Conservation (phyloP, 2,329 filamentous ascomycete genomes). For the Hypoxylon sp. region DNA sequence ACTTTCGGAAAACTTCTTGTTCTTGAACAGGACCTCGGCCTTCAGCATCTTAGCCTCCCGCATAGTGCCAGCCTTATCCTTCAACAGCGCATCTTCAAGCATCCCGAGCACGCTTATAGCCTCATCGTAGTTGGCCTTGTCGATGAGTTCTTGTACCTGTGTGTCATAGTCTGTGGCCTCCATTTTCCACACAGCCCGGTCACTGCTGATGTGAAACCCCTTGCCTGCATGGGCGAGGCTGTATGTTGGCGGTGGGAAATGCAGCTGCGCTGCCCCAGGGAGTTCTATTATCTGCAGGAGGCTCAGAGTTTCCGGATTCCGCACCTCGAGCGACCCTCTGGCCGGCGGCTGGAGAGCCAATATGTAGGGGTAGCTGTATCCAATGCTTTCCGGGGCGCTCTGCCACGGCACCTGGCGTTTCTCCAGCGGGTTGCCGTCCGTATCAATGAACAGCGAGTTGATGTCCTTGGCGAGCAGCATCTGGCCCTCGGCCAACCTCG, state of each 20-base stretch:
- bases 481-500: conserved; percentile 83
- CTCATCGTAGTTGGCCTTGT: conserved; percentile 83
- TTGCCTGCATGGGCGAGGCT: conserved; percentile 97
- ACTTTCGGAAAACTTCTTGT: conserved; percentile 85
- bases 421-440: conserved; percentile 82
- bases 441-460: conserved; percentile 91
- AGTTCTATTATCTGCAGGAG: conserved; percentile 87
- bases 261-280: conserved; percentile 83
- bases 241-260: conserved; percentile 92
- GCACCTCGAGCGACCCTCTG: conserved; percentile 88
- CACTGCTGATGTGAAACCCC: conserved; percentile 92
- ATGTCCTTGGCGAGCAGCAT: conserved; percentile 97
- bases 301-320: conserved; percentile 93
- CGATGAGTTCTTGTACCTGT: conserved; percentile 85
- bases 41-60: conserved; percentile 93
- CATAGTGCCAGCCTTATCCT: conserved; percentile 83
- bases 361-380: conserved; percentile 97
- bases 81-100: conserved; percentile 91
- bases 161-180: conserved; percentile 90
- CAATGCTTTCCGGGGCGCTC: conserved; percentile 86
- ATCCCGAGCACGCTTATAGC: conserved; percentile 89
- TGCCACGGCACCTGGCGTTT: conserved; percentile 94
- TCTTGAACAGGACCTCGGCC: conserved; percentile 84
- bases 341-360: conserved; percentile 85
- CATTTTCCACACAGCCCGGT: conserved; percentile 96